Percentiles rank a stretch among this genome's conserved stretches.
These are phyloP conservation scores for Neospora caninum DNA, from an alignment of 169 alveolate species.

Conservation along the genomic window DNA sequence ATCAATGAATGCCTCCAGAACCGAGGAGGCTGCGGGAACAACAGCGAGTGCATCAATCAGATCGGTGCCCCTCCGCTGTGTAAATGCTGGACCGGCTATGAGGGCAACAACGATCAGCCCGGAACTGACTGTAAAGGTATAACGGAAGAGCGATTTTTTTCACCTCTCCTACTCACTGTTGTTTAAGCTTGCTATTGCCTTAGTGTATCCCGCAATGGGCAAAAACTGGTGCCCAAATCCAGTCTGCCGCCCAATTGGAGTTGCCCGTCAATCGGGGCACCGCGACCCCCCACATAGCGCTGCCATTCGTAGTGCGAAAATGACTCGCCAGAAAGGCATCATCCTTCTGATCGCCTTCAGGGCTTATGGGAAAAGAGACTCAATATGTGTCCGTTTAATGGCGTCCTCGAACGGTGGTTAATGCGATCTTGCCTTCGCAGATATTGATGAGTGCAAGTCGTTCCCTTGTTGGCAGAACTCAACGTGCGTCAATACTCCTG, in stretches of 20 bases:
- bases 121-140: constrained; percentile 49
- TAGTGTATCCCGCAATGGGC: no score
- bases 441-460: constrained; percentile 65
- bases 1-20: constrained; percentile 14
- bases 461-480: constrained; percentile 60
- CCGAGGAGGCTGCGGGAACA: constrained; percentile 44
- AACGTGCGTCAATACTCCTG: constrained; percentile 63
- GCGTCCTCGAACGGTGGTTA: background rate
- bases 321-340: no score
- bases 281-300: no score
- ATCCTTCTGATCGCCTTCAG: no score
- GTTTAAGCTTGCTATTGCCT: no score
- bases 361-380: no score
- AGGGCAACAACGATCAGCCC: constrained; percentile 24
- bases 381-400: no score
- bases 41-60: constrained; percentile 39
- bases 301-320: no score
- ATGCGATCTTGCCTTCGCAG: constrained; percentile 33
- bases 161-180: no score
- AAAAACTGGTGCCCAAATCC: no score
- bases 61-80: constrained; percentile 3
- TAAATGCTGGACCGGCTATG: constrained; percentile 18
- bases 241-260: no score
- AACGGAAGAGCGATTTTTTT: background rate
- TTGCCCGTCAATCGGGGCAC: no score